Conservation (phyloP, 768 basidiomycete species). For the Sarcodon aspratus region DNA sequence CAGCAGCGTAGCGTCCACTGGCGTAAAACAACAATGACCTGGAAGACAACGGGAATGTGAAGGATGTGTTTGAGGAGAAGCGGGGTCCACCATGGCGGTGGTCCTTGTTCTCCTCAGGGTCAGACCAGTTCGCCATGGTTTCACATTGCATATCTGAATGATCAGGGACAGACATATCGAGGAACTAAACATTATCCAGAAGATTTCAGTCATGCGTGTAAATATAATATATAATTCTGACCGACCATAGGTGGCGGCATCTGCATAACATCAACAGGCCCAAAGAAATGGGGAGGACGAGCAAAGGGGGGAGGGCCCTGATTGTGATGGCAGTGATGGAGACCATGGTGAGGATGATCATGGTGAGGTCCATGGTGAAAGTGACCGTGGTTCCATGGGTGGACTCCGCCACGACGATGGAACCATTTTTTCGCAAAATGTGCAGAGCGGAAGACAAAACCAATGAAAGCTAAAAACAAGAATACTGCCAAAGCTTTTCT, state of each 20-base stretch:
- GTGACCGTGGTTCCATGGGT: background rate
- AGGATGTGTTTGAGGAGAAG: background rate
- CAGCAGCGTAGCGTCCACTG: conserved; percentile 1
- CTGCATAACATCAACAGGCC: no score
- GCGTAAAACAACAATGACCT: conserved; percentile 4
- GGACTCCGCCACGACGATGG: background rate
- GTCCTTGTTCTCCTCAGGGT: no score
- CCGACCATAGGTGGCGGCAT: no score
- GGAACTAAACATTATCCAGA: no score
- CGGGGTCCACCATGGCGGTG: background rate
- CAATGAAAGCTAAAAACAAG: background rate
- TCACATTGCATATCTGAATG: no score
- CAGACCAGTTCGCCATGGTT: no score
- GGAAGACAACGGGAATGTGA: background rate
- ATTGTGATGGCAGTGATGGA: background rate
- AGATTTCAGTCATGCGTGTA: no score
- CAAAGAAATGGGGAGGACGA: no score
- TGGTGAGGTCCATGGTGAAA: background rate
- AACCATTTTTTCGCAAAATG: background rate
- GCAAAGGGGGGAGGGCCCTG: no score
- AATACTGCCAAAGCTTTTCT: background rate
- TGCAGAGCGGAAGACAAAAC: background rate
- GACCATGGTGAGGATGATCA: background rate
- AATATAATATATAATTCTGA: no score
- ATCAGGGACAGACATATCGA: no score